Evolutionary conservation across 148 eudicot genomes (phyloP), one percentile per base, ranked within the genome.

Genomic region (Rhododendron molle): DNA sequence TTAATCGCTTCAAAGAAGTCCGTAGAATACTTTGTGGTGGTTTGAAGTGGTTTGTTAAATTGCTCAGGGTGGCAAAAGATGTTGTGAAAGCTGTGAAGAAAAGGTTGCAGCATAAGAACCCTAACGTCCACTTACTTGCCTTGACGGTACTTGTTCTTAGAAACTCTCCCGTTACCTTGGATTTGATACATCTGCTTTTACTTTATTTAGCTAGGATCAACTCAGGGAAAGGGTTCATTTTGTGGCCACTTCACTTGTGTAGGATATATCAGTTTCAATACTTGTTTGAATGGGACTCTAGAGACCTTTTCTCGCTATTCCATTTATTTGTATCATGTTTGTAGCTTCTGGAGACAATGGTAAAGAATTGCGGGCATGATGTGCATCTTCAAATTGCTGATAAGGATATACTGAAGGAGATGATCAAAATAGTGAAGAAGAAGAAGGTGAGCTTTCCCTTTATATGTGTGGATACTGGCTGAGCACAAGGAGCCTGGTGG

Each of bases 331-430:
- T 78, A 52, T 36, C 26, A 43, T 73, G 30, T 85, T 73, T 89
- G 80, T 80, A 97, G 99, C 95, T 97, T 76, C 87, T 97, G 91
- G 99, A 97, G 94, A 94, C 98, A 50, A 90, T 97, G 98, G 98
- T 97, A 88, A 95, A 97, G 94, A 97, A 97, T 84, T 95, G 99
- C 86, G 98, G 98, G 44, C 96, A 95, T 84, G 89, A 91, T 83
- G 93, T 97, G 85, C 99, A 95, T 88, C 92, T 87, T 76, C 96
- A 94, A 82, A 93, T 95, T 50, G 90, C 94, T 7, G 99, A 97
- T 86, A 90, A 90, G 88, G 93, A 93, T 82, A 85, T 97, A 49
- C 88, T 95, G 83, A 96, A 90, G 72, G 96, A 95, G 85, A 92
- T 97, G 99, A 89, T 95, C 89, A 97, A 95, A 89, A 91, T 95